Evolutionary conservation across 495 filamentous ascomycete species (phyloP), one percentile per base, ranked within the genome.

Genomic region (Glonium stellatum): DNA sequence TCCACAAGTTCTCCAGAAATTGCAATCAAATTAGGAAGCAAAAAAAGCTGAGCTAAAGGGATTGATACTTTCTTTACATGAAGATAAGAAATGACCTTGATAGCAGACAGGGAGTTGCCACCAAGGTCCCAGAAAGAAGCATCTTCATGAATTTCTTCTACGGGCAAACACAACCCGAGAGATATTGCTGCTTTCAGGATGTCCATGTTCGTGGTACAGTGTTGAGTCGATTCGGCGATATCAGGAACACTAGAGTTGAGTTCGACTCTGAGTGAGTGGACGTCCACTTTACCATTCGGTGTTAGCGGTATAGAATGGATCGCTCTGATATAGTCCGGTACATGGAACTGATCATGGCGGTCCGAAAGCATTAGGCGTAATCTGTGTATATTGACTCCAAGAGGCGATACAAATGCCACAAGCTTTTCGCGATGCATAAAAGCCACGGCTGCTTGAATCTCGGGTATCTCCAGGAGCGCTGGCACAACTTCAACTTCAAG

Each of bases 71-170:
- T 21, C 23, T 31, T 23, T 31, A 9, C 22, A 22, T 49, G 50
- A n/a, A 61, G 42, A 49, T 15, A 19, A n/a, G 58, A 61, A 13
- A 61, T 15, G 27, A 61, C 42, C 49, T 25, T 55, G 10, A 61
- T 56, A 8, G 59, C 59, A 22, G 36, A 13, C 13, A 56, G 51
- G 1, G 59, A 61, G 27, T 61, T 61, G 39, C 59, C 59, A 31
- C 59, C 59, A 23, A 61, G 13, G n/a, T 55, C 51, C 53, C 59
- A 56, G 35, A 61, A 61, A 13, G 59, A 61, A 4, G 5, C 8
- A 47, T 57, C 23, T 8, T 46, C 34, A 46, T 8, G 6, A 37
- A 44, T 27, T 27, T 51, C 19, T 25, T 9, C 23, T 25, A 51
- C 15, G 5, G 48, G 48, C 10, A 51, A 22, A 27, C 12, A 23